Conservation (phyloP, 345 rosid species). For the Camelina laxa region DNA sequence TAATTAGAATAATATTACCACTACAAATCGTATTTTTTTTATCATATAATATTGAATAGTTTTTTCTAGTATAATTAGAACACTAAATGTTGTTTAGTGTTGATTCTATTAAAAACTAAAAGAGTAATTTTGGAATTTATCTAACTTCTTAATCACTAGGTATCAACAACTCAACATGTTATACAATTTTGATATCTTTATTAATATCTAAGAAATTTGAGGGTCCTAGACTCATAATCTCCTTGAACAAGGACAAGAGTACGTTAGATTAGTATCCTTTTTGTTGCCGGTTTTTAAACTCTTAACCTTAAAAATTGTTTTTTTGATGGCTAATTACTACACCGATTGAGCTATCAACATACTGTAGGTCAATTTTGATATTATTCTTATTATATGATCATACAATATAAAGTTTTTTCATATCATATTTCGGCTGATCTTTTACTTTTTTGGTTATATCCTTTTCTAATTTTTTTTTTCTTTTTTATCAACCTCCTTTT, state of each 20-base stretch:
- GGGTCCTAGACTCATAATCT: background rate
- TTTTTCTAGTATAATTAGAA: background rate
- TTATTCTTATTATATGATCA: background rate
- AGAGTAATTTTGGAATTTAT: background rate
- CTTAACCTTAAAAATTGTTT: background rate
- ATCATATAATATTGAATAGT: background rate
- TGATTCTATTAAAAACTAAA: background rate
- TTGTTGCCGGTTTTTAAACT: background rate
- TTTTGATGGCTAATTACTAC: background rate
- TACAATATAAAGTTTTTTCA: background rate
- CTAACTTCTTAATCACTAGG: constrained; percentile 1
- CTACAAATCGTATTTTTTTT: background rate
- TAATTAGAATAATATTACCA: background rate
- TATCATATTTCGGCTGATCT: constrained; percentile 1
- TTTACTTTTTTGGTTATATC: background rate
- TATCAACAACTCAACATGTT: background rate
- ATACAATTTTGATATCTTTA: background rate
- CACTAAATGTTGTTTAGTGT: background rate
- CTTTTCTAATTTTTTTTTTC: background rate
- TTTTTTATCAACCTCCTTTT: no score
- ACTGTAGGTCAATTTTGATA: background rate
- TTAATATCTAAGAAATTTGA: background rate
- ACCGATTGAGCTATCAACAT: background rate
- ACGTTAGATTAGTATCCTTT: background rate
- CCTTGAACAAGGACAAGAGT: background rate